Evolutionary conservation across 495 filamentous ascomycete species (phyloP).

Genomic region (Trichoderma gamsii): DNA sequence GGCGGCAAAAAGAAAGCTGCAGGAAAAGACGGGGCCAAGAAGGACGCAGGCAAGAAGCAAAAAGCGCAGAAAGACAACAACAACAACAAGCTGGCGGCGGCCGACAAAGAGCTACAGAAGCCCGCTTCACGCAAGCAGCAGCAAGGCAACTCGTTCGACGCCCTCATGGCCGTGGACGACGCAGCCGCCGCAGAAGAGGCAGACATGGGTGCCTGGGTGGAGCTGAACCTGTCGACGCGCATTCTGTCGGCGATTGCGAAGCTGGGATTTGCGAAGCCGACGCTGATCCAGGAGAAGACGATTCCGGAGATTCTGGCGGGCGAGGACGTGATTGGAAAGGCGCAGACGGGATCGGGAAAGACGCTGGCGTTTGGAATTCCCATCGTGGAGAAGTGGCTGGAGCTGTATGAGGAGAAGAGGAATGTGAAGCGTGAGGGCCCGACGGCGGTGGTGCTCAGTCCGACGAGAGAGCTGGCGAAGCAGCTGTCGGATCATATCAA

Average conservation of each 20-base stretch:
- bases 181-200: conserved; percentile 14
- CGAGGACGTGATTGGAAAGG: conserved; percentile 71
- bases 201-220: conserved; percentile 14
- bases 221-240: conserved; percentile 11
- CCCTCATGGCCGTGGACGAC: conserved; percentile 13
- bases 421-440: conserved; percentile 44
- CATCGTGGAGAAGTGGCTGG: conserved; percentile 61
- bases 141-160: conserved; percentile 16
- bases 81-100: conserved; percentile 6
- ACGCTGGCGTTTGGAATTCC: conserved; percentile 80
- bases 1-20: conserved; percentile 7
- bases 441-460: conserved; percentile 83
- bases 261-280: conserved; percentile 16
- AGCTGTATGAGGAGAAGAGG: conserved; percentile 31
- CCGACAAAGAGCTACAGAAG: conserved; percentile 12
- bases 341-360: conserved; percentile 77
- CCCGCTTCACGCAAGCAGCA: conserved; percentile 6
- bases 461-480: conserved; percentile 88
- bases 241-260: conserved; percentile 11
- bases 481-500: conserved; percentile 79
- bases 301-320: conserved; percentile 76
- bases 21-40: background rate
- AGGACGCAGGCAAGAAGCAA: conserved; percentile 7
- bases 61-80: background rate
- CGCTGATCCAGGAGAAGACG: conserved; percentile 66